Base-by-base conservation (phyloP, 1,284 basidiomycete species). In the Pisolithus thermaeus region DNA sequence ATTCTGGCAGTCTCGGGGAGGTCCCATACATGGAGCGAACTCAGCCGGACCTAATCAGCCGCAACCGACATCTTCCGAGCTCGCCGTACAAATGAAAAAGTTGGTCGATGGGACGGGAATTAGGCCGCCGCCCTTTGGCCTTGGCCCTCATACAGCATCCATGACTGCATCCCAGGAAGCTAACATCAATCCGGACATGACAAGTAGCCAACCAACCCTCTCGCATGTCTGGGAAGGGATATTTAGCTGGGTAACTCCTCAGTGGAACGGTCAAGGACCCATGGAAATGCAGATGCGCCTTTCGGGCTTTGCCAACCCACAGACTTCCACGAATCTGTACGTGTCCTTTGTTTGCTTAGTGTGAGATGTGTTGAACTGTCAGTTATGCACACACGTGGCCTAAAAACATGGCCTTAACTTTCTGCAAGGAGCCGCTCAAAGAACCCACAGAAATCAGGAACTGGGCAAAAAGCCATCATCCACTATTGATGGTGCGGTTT, bases 301-400 rank as follows among this genome's bases (percentile, higher is more conserved):
- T 1, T 43, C 69, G 27, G 73, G 71, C 27, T 58, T 52, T 11
- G 55, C 56, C 18, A 6, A 50, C 18, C 1, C 43, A 14, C 23
- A 27, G 12, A 30, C 40, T n/a, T 32, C 42, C n/a, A 58, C 57
- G 23, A 63, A 73, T 50, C 56, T 70, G 74, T 78, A 55, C 43
- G 70, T 60, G 18, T 11, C 50, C 47, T 16, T 7, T 16, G 22
- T 20, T 12, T 14, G 39, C 37, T 46, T n/a, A 40, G 14, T 1
- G 38, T 42, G 38, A 50, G 23, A 7, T 40, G 43, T 58, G 40
- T 56, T n/a, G 35, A 12, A 7, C 52, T 47, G 23, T 51, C 52
- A 87, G 84, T 55, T 75, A 66, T 40, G 56, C 69, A 7, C 70
- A 78, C 1, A 74, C 70, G 0, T 87, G 84, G 84, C 84, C 84